Evolutionary conservation across 768 basidiomycete species (phyloP).

Genomic region (Pulveroboletus sp.): DNA sequence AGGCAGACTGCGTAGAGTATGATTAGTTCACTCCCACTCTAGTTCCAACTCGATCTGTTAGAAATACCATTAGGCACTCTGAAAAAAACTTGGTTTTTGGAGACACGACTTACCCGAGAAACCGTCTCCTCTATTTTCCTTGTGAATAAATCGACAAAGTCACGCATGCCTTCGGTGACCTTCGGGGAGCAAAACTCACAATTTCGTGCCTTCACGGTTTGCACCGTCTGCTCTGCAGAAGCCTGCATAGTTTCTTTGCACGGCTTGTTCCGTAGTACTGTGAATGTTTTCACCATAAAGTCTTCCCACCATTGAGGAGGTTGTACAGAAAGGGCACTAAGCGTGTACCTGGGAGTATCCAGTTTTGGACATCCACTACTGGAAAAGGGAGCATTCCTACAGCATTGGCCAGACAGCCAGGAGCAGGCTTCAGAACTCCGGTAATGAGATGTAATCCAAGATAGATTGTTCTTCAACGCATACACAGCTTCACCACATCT

Average conservation of each 20-base stretch:
- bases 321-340: neutral
- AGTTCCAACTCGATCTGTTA: constrained; percentile 4
- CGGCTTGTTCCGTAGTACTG: constrained; percentile 15
- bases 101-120: constrained; percentile 1
- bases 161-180: constrained; percentile 11
- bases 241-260: constrained; percentile 8
- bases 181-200: neutral
- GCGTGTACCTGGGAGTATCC: neutral
- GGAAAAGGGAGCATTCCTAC: no score
- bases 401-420: constrained; percentile 2
- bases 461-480: neutral
- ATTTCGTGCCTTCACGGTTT: neutral
- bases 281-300: constrained; percentile 14
- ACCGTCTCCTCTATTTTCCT: constrained; percentile 9
- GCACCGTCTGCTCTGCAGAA: constrained; percentile 1
- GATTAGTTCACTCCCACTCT: neutral
- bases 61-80: neutral
- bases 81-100: no score
- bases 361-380: no score
- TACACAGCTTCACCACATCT: constrained; percentile 11
- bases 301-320: constrained; percentile 19
- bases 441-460: constrained; percentile 12
- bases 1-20: neutral
- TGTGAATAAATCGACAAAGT: constrained; percentile 8
- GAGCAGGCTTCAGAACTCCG: neutral